Evolutionary conservation across 768 basidiomycete genomes (phyloP), one percentile per base, ranked within the genome.

Genomic region (Lentinula detonsa): DNA sequence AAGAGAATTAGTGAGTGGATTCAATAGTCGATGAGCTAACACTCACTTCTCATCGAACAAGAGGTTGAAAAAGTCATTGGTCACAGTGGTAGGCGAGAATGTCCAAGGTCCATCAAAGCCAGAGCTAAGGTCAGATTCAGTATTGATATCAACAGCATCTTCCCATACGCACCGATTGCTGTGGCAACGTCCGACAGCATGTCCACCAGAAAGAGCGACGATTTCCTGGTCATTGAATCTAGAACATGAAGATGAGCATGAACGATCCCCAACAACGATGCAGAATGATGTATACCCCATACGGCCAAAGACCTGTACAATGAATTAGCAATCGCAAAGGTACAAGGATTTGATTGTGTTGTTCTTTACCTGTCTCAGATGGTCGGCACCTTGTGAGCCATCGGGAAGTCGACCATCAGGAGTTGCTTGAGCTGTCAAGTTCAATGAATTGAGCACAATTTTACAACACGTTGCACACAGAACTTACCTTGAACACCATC

Each of bases 121-220:
- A 61, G 89, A 91, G 57, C 83, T 81, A 48, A 56, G 7, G 56
- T 51, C n/a, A 5, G 7, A 15, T 31, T 56, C 9, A 33, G 18
- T 23, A 33, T 4, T 43, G 34, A 31, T 46, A 51, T 63, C 39
- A 4, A 40, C 1, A 9, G 39, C 4, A 49, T 39, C 11, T 18
- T 15, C n/a, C 55, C 35, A 13, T 11, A 46, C 76, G 65, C 69
- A 84, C 83, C 92, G 85, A 74, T 91, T 83, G 61, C 79, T 61
- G 79, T 99, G 96, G 82, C 94, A 96, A 71, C 96, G 91, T 23
- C 97, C 96, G 49, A 99, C 86, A 61, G 94, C 95, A 70, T 99
- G 96, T 40, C 93, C 95, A 64, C 96, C 96, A 23, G 85, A 85
- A 65, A 98, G 90, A 59, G 93, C 93, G 62, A 97, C 95, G 54